Evolutionary conservation across 2,329 filamentous ascomycete genomes (phyloP).

Genomic region (Clarireedia hainanense): DNA sequence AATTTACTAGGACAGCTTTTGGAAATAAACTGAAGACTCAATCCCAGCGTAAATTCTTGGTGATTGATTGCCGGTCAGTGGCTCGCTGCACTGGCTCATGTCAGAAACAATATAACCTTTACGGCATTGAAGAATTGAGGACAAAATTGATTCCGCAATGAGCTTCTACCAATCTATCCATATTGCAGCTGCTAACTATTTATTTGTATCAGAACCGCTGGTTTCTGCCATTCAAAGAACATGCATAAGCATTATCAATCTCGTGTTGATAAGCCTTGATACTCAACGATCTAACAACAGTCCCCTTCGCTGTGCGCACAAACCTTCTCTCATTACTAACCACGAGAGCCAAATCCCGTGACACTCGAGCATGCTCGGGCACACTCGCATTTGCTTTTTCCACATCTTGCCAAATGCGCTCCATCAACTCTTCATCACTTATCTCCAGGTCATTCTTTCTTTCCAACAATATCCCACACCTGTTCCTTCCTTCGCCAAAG

Average conservation of each 20-base stretch:
- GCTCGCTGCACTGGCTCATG: too few species aligned
- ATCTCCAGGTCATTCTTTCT: slow-evolving; percentile 1
- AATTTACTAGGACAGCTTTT: too few species aligned
- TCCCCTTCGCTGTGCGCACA: slow-evolving; percentile 14
- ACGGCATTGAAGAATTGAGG: too few species aligned
- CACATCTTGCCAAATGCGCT: slow-evolving; percentile 14
- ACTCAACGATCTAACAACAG: slow-evolving; percentile 3
- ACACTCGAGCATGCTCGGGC: slow-evolving; percentile 15
- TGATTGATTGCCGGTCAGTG: too few species aligned
- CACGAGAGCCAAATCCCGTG: slow-evolving; percentile 13
- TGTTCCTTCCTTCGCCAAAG: slow-evolving; percentile 27
- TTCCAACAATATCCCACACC: slow-evolving; percentile 17
- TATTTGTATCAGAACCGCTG: neutral
- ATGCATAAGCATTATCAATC: slow-evolving; percentile 26
- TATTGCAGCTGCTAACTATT: too few species aligned
- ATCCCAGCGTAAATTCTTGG: too few species aligned
- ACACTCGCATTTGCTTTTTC: slow-evolving; percentile 13
- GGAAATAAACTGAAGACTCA: too few species aligned
- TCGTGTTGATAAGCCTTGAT: neutral
- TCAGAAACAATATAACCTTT: too few species aligned
- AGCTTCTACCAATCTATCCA: neutral
- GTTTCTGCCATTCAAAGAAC: neutral
- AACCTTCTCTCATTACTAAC: slow-evolving; percentile 9
- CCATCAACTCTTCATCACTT: slow-evolving; percentile 6
- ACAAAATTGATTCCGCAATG: too few species aligned